A percentile compares a stretch with the other conserved stretches of the same genome.
These are phyloP conservation scores for Diutina ranongensis DNA, from an alignment of 1,139 yeast species.

Conservation along the genomic window DNA sequence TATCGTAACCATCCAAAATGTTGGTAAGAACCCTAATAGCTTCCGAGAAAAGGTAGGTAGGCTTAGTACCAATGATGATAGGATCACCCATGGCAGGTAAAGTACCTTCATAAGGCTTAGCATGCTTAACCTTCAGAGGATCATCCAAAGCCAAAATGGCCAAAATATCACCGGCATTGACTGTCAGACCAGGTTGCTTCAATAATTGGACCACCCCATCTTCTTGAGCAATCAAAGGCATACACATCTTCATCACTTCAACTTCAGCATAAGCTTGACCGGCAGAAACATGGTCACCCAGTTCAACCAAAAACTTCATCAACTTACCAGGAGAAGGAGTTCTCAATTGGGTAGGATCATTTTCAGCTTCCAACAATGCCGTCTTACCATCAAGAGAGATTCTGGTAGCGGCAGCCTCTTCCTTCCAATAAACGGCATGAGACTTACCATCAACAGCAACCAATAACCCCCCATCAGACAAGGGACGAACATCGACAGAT, in stretches of 20 bases:
- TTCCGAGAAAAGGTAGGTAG: conserved; percentile 61
- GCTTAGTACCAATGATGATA: conserved; percentile 69
- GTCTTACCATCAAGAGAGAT: conserved; percentile 91
- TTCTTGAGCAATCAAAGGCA: conserved; percentile 87
- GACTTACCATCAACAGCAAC: conserved; percentile 86
- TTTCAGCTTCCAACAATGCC: conserved; percentile 84
- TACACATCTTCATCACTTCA: conserved; percentile 98
- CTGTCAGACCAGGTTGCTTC: conserved; percentile 97
- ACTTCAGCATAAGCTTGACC: conserved; percentile 98
- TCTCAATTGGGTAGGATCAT: conserved; percentile 96
- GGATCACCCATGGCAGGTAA: conserved; percentile 85
- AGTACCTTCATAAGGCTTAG: conserved; percentile 89
- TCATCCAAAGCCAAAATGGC: conserved; percentile 93
- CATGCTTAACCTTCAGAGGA: conserved; percentile 95
- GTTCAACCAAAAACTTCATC: conserved; percentile 85
- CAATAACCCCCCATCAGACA: conserved; percentile 90
- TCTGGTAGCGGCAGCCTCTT: conserved; percentile 94
- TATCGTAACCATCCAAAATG: conserved; percentile 84
- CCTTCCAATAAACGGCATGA: conserved; percentile 94
- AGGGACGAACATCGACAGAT: conserved; percentile 73
- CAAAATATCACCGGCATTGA: conserved; percentile 91
- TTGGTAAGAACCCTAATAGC: conserved; percentile 53
- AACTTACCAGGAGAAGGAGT: conserved; percentile 99
- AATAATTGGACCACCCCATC: conserved; percentile 86
- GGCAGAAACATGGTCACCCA: conserved; percentile 83